Base-by-base conservation (phyloP, 2,329 filamentous ascomycete species). In the Teratosphaeriaceae sp. region DNA sequence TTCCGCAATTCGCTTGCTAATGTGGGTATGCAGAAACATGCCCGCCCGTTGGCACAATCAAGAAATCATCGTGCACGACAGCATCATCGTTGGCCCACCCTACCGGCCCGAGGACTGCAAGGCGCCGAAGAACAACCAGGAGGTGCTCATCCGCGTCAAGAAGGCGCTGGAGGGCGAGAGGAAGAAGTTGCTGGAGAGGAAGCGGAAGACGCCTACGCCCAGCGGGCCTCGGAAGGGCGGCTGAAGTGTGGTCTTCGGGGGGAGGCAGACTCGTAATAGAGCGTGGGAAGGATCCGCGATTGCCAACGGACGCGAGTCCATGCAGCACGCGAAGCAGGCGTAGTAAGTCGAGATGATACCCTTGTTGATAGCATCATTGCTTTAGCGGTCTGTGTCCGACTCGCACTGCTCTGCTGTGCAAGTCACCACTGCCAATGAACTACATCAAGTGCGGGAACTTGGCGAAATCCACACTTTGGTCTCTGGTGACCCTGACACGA, bases 41-140 rank as follows among this genome's bases (percentile, higher is more conserved):
- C 77, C 76, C 8, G 71, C 75, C 21, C 70, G 75, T 46, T 83
- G 79, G 79, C 70, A 77, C 51, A 74, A 73, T 15, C 65, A 68
- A 24, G 69, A 69, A 39, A 82, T 83, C 49, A 68, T 82, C 42
- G 74, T 80, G 37, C 76, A 75, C 40, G 78, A 82, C 52, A 70
- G 73, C 3, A 78, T 81, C 42, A 65, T 78, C 42, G 75, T 83
- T 45, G 62, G 71, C 16, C 65, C 75, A 12, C 79, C 79, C 2
- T 83, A 82, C 57, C 69, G 67, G 5, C 61, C 72, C 18, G 75
- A 78, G 34, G 74, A 76, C 54, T 77, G 78, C 56, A 64, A 62
- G 46, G 69, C 67, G 4, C 55, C 62, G 2, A 56, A 64, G 43
- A 65, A 65, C 31, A 70, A 71, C 52, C 62, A 64, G 42, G 61